Conservation (phyloP, 1,139 yeast species). For the Tardiomyces blankii region DNA sequence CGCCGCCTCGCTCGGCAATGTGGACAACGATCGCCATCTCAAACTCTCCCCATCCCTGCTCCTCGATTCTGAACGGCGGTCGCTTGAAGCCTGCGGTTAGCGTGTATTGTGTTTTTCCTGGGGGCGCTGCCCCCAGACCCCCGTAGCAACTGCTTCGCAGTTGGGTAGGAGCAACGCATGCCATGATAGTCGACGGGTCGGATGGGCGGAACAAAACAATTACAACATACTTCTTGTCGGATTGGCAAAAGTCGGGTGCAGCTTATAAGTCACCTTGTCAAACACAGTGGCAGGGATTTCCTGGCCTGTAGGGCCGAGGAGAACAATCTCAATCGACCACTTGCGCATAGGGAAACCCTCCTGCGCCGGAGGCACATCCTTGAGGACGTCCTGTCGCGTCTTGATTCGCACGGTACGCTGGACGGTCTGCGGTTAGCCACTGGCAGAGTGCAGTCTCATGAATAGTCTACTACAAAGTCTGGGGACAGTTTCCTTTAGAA, state of each 20-base stretch:
- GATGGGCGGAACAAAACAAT: no score
- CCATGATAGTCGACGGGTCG: no score
- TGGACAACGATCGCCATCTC: constrained; percentile 75
- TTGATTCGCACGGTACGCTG: constrained; percentile 84
- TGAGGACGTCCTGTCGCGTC: constrained; percentile 73
- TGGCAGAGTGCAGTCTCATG: no score
- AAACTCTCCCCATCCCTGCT: constrained; percentile 98
- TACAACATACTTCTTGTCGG: constrained; percentile 44
- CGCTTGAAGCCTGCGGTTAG: constrained; percentile 43
- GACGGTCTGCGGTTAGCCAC: constrained; percentile 30
- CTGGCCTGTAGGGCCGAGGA: constrained; percentile 71
- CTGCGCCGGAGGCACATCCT: constrained; percentile 78
- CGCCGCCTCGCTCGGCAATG: constrained; percentile 79
- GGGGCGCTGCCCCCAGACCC: no score
- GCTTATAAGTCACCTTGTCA: constrained; percentile 84
- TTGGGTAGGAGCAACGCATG: no score
- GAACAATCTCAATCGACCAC: constrained; percentile 72
- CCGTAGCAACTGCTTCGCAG: no score
- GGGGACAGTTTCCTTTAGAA: no score
- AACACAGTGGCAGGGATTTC: constrained; percentile 81
- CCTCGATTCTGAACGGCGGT: constrained; percentile 83
- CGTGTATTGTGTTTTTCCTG: background rate
- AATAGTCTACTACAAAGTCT: no score
- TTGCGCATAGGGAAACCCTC: constrained; percentile 92
- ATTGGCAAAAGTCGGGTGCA: constrained; percentile 90